phyloP scores from a whole-genome alignment of 2,329 filamentous ascomycete species.

The Penicillium verrucosum region DNA sequence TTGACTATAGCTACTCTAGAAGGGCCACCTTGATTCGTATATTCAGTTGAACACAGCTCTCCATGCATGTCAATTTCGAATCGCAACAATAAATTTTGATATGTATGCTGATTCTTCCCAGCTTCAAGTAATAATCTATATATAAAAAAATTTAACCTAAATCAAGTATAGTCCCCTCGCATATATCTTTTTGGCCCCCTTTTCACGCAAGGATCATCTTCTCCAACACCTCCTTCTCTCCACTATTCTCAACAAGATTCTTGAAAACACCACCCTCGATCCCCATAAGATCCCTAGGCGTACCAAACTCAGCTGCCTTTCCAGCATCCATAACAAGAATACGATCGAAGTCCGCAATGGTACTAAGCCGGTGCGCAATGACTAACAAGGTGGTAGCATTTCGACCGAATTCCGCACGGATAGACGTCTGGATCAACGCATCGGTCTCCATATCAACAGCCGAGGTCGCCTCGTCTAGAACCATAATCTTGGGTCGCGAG shows the following conservation, averaged over 20 bases:
- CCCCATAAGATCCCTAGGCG: conserved; percentile 58
- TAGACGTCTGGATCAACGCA: conserved; percentile 68
- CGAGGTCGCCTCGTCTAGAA: conserved; percentile 76
- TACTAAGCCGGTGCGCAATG: conserved; percentile 72
- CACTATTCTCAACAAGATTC: conserved; percentile 25
- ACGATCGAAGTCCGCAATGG: conserved; percentile 73
- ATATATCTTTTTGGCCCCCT: neutral
- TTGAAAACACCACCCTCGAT: conserved; percentile 25
- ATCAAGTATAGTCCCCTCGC: neutral
- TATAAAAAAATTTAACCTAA: no score
- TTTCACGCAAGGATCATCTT: conserved; percentile 22
- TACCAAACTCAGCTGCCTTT: conserved; percentile 64
- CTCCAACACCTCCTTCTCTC: conserved; percentile 24
- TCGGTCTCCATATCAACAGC: conserved; percentile 78
- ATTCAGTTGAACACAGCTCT: neutral
- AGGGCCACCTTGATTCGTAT: neutral
- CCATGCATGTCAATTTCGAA: neutral
- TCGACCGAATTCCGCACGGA: conserved; percentile 65
- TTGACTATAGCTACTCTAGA: neutral
- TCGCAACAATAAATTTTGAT: neutral
- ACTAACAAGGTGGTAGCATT: conserved; percentile 65
- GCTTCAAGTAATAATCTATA: neutral
- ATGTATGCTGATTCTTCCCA: neutral
- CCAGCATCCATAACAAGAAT: conserved; percentile 71
- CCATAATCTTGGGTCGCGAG: conserved; percentile 70